A percentile compares a stretch with the other conserved stretches of the same genome.
phyloP scores from a whole-genome alignment of 2,329 filamentous ascomycete genomes.

The Blastomyces parvus region DNA sequence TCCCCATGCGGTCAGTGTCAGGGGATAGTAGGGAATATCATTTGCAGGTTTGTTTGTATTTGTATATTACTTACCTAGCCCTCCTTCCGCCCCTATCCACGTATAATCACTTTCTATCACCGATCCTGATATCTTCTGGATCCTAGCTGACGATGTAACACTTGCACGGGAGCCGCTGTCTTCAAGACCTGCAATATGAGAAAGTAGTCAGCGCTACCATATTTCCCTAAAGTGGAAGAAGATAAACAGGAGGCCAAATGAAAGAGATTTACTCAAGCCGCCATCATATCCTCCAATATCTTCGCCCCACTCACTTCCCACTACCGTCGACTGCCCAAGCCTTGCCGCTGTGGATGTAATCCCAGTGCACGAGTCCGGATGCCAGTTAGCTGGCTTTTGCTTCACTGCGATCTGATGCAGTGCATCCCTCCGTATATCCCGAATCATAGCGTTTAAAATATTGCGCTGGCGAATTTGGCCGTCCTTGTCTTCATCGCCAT shows the following conservation, averaged over 20 bases:
- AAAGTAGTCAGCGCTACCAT: neutral
- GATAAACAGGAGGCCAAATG: neutral
- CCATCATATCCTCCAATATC: neutral
- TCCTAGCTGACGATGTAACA: neutral
- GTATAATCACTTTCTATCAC: neutral
- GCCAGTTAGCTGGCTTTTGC: neutral
- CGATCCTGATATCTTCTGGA: neutral
- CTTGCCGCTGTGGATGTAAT: neutral
- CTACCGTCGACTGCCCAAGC: neutral
- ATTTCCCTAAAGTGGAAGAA: neutral
- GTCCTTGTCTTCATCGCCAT: slow-evolving; percentile 9
- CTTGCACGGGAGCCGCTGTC: neutral
- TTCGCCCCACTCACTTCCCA: neutral
- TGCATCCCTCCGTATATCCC: slow-evolving; percentile 18
- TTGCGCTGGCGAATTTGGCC: slow-evolving; percentile 16
- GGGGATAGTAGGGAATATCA: neutral
- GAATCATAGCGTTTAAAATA: slow-evolving; percentile 23
- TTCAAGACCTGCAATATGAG: neutral
- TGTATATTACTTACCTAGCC: neutral
- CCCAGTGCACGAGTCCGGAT: neutral
- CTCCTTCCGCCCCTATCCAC: neutral
- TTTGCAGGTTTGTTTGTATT: neutral
- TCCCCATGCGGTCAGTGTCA: neutral
- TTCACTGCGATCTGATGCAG: slow-evolving; percentile 17
- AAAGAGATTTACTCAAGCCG: neutral